phyloP scores from a whole-genome alignment of 2,329 filamentous ascomycete species.

The Monosporascus sp. region DNA sequence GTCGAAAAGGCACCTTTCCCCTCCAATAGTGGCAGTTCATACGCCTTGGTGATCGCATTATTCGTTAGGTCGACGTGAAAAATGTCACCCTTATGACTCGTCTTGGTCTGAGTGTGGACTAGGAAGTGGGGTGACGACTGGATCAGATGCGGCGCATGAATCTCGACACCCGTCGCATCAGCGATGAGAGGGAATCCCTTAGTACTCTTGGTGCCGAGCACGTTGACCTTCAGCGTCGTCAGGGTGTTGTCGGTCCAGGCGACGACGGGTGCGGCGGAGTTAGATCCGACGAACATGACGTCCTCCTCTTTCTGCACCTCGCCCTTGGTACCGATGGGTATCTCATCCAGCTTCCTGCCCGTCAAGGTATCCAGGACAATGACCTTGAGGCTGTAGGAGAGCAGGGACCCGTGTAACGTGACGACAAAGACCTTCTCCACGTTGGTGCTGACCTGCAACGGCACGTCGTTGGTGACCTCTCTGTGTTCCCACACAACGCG shows the following conservation, averaged over 20 bases:
- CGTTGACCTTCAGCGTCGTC: conserved; percentile 64
- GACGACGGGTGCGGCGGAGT: conserved; percentile 68
- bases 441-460: conserved; percentile 71
- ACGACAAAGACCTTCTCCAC: conserved; percentile 70
- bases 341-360: conserved; percentile 68
- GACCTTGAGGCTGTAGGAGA: conserved; percentile 73
- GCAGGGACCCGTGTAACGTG: conserved; percentile 64
- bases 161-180: conserved; percentile 47
- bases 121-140: conserved; percentile 78
- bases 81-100: conserved; percentile 75
- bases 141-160: conserved; percentile 70
- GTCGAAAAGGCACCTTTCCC: conserved; percentile 73
- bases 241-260: conserved; percentile 66
- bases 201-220: conserved; percentile 57
- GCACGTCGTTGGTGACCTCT: conserved; percentile 63
- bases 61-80: conserved; percentile 76
- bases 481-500: conserved; percentile 73
- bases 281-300: conserved; percentile 71
- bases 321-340: conserved; percentile 66
- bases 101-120: conserved; percentile 69
- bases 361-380: conserved; percentile 67
- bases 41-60: conserved; percentile 67
- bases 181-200: conserved; percentile 49
- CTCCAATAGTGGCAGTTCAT: conserved; percentile 67
- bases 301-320: conserved; percentile 62